Percentiles rank a stretch among this genome's conserved stretches.
These are phyloP conservation scores for Sporobolomyces phaffii DNA, from an alignment of 768 basidiomycete genomes.

Conservation along the genomic window DNA sequence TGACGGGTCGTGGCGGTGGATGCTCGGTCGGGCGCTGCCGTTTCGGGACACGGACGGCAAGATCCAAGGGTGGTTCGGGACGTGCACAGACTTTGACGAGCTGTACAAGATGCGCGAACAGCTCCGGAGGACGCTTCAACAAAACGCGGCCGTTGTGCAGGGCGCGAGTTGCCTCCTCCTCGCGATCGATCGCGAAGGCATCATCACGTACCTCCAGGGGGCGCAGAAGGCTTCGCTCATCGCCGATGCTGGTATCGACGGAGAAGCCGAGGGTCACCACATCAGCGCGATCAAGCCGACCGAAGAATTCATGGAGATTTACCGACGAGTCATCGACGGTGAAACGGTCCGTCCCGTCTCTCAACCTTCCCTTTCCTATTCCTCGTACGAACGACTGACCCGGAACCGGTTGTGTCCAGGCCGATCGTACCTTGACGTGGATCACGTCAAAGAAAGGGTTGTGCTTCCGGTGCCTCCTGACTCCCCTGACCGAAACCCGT, in stretches of 20 bases:
- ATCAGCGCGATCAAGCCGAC: neutral
- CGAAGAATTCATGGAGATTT: neutral
- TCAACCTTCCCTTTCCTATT: too few relatives aligned
- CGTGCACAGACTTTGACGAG: conserved; percentile 40
- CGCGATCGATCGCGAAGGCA: conserved; percentile 15
- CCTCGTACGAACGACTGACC: neutral
- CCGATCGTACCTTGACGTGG: neutral
- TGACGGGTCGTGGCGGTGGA: conserved; percentile 38
- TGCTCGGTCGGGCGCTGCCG: conserved; percentile 33
- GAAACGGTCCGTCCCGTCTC: neutral
- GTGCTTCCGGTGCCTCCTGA: conserved; percentile 20
- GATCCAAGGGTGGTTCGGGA: conserved; percentile 37
- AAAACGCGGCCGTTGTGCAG: conserved; percentile 23
- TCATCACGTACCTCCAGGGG: conserved; percentile 26
- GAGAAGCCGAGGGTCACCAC: conserved; percentile 3
- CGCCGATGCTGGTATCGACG: neutral
- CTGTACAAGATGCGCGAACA: conserved; percentile 34
- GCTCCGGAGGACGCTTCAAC: conserved; percentile 17
- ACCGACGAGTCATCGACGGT: conserved; percentile 14
- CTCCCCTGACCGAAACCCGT: conserved; percentile 22
- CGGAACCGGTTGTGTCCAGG: neutral
- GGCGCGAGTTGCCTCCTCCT: conserved; percentile 26
- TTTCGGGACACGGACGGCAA: conserved; percentile 24
- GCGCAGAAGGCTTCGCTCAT: conserved; percentile 5
- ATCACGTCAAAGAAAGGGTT: neutral